phyloP scores from a whole-genome alignment of 2,329 filamentous ascomycete species.

The Leptographium radiaticola region DNA sequence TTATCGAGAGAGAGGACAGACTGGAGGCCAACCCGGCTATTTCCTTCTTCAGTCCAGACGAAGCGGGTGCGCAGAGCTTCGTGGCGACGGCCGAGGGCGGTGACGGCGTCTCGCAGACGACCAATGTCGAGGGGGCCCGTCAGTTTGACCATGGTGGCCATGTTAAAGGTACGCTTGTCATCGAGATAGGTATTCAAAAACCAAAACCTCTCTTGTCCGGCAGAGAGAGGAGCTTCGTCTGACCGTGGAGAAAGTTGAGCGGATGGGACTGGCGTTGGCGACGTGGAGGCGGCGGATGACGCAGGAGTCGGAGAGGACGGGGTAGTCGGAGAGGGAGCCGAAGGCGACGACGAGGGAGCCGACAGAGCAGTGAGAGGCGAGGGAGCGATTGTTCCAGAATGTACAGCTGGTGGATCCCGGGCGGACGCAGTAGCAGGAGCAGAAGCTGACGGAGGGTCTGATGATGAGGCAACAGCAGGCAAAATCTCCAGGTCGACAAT shows the following conservation, averaged over 20 bases:
- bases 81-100: slow-evolving; percentile 17
- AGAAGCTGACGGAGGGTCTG: background rate
- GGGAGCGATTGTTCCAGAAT: too few species aligned
- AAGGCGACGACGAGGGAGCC: too few species aligned
- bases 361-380: too few species aligned
- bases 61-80: slow-evolving; percentile 22
- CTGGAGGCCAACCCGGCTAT: slow-evolving; percentile 3
- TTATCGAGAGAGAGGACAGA: slow-evolving; percentile 1
- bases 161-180: slow-evolving; percentile 26
- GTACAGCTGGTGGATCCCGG: too few species aligned
- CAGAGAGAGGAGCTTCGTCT: background rate
- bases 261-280: too few species aligned
- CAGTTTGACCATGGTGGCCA: slow-evolving; percentile 19
- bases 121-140: slow-evolving; percentile 18
- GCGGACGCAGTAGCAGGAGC: too few species aligned
- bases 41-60: slow-evolving; percentile 9
- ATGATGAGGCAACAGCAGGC: background rate
- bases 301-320: too few species aligned
- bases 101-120: slow-evolving; percentile 21
- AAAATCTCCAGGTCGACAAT: too few species aligned
- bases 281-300: too few species aligned
- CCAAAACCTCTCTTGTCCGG: slow-evolving; percentile 22
- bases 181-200: slow-evolving; percentile 20
- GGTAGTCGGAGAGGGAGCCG: too few species aligned
- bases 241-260: too few species aligned